phyloP scores from a whole-genome alignment of 345 rosid genomes.

The Linum trigynum region DNA sequence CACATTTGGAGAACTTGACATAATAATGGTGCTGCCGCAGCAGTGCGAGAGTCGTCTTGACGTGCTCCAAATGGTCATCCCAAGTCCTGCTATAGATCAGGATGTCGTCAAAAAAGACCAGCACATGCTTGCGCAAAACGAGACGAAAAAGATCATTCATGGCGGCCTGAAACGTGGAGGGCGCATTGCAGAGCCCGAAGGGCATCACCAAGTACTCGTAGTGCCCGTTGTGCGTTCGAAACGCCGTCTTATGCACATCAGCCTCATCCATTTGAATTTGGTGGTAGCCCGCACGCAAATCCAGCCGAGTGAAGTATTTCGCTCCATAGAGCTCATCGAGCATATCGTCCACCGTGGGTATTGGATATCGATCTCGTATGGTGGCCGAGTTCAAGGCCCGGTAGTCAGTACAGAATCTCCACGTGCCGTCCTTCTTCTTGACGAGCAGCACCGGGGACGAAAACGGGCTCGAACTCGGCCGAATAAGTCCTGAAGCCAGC shows the following conservation, averaged over 20 bases:
- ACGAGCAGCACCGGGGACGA: neutral
- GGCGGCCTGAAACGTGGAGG: neutral
- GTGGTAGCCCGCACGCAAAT: neutral
- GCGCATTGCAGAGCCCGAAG: neutral
- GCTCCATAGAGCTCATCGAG: neutral
- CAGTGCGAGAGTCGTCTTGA: neutral
- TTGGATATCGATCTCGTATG: neutral
- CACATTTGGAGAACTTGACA: neutral
- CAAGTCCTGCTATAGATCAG: neutral
- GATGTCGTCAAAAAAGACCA: neutral
- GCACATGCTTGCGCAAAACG: neutral
- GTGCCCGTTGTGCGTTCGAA: neutral
- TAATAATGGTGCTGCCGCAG: neutral
- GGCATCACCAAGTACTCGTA: neutral
- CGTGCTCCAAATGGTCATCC: neutral
- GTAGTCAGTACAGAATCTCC: neutral
- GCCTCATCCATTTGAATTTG: neutral
- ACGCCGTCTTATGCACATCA: neutral
- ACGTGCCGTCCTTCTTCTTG: neutral
- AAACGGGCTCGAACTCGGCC: neutral
- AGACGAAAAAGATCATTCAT: neutral
- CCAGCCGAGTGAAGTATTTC: neutral
- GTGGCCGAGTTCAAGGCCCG: neutral
- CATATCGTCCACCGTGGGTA: neutral
- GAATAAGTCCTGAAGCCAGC: neutral